Conservation (phyloP, 164 flowering plant genomes). For the Aristolochia californica region DNA sequence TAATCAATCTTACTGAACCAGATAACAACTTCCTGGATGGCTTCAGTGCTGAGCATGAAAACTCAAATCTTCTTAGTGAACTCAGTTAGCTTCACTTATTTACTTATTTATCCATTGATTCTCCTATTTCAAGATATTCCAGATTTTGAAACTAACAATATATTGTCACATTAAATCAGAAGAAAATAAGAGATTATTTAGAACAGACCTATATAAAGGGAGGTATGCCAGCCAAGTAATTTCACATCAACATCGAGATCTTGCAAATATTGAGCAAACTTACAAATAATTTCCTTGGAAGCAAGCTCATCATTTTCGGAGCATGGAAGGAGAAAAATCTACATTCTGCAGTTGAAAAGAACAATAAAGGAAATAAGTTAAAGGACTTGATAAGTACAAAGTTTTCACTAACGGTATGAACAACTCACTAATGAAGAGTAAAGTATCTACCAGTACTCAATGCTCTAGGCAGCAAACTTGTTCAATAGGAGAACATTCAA, state of each 20-base stretch:
- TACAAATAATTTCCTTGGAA: slow-evolving; percentile 50
- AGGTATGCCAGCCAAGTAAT: slow-evolving; percentile 55
- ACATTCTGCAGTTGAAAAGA: slow-evolving; percentile 30
- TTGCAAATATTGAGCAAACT: slow-evolving; percentile 64
- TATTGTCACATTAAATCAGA: no score
- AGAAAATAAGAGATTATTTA: no score
- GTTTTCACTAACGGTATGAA: background rate
- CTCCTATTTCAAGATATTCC: no score
- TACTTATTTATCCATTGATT: no score
- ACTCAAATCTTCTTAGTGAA: no score
- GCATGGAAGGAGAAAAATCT: slow-evolving; percentile 73
- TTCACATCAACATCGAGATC: slow-evolving; percentile 77
- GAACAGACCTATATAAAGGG: slow-evolving; percentile 81
- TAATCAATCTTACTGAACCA: no score
- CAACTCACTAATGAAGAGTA: slow-evolving; percentile 68
- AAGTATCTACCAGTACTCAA: slow-evolving; percentile 94
- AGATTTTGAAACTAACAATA: no score
- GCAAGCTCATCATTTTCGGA: slow-evolving; percentile 91
- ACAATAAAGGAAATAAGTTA: slow-evolving; percentile 1
- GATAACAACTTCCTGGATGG: no score
- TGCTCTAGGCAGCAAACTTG: slow-evolving; percentile 79
- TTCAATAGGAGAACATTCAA: slow-evolving; percentile 67
- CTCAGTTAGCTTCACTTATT: no score
- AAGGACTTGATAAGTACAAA: background rate
- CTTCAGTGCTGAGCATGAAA: no score